Evolutionary conservation across 2,329 filamentous ascomycete genomes (phyloP), one percentile per base, ranked within the genome.

Genomic region (Trichophyton benhamiae): DNA sequence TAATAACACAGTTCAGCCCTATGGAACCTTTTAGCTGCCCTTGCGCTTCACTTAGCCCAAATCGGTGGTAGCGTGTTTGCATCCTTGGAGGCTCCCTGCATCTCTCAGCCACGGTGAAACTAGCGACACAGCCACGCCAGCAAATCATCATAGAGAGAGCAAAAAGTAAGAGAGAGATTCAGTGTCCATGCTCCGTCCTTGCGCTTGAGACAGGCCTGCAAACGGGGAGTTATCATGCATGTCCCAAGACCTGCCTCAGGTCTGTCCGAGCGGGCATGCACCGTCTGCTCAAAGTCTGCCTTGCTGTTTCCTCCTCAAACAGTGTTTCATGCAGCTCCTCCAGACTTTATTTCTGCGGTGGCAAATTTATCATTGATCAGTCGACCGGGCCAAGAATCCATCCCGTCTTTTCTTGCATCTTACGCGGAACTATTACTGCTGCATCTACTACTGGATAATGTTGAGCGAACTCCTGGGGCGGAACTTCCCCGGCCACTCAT

Each of bases 11-110:
- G 27, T 55, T 55, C 49, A 55, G 49, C 49, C 49, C 49, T 55
- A 55, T 55, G 27, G 25, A 13, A 55, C 49, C 11, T 36, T 36
- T 27, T 27, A 6, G 41, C 6, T 17, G 6, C n/a, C 27, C 49
- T 27, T 55, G 49, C 49, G 49, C 49, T 55, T 55, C 27, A 55
- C 49, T 55, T 55, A 55, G 49, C 49, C 49, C 49, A 27, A 55
- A 15, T 55, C 15, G 49, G 49, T 15, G 49, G 49, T 33, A 55
- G 41, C n/a, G 41, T 44, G 33, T 36, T 36, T 36, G 33, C 3
- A 36, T 36, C 33, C 33, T 44, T 44, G 41, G 49, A 55, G 49
- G 49, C 49, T 55, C 49, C 44, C 49, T 55, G 49, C 27, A 55
- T 33, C 27, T 36, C 49, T 55, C 49, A 55, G 49, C 49, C 49